These are phyloP conservation scores for Penicillium riverlandense DNA, from an alignment of 495 filamentous ascomycete genomes.

Conservation along the genomic window DNA sequence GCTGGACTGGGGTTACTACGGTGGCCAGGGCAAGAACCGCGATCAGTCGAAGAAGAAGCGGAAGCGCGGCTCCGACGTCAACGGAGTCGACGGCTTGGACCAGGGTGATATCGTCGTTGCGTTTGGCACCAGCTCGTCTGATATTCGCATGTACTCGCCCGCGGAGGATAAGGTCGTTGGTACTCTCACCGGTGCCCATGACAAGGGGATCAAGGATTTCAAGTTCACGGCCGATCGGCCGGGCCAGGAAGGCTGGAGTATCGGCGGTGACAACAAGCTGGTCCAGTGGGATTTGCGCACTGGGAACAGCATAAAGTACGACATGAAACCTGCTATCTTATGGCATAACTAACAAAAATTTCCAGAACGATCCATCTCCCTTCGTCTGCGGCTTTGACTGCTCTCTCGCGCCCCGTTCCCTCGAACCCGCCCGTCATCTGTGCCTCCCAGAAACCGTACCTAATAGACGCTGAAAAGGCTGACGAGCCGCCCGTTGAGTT, in stretches of 20 bases:
- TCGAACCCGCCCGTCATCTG: slow-evolving; percentile 43
- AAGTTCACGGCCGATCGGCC: slow-evolving; percentile 43
- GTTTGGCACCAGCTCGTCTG: slow-evolving; percentile 46
- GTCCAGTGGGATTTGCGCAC: slow-evolving; percentile 53
- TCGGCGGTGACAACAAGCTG: slow-evolving; percentile 52
- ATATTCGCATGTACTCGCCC: slow-evolving; percentile 49
- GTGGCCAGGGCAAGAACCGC: slow-evolving; percentile 23
- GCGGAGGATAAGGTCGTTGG: slow-evolving; percentile 44
- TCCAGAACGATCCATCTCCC: slow-evolving; percentile 43
- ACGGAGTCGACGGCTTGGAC: slow-evolving; percentile 31
- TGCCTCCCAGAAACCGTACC: slow-evolving; percentile 48
- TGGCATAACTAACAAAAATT: neutral
- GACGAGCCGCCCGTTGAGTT: slow-evolving; percentile 36
- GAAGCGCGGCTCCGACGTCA: slow-evolving; percentile 42
- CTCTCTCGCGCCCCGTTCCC: slow-evolving; percentile 34
- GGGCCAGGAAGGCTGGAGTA: slow-evolving; percentile 48
- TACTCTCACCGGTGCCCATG: slow-evolving; percentile 43
- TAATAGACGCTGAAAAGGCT: slow-evolving; percentile 39
- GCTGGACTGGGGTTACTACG: slow-evolving; percentile 51
- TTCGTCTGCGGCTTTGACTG: slow-evolving; percentile 29
- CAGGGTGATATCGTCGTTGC: slow-evolving; percentile 44
- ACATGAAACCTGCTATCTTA: too few relatives aligned
- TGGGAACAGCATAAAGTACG: slow-evolving; percentile 41
- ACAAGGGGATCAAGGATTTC: slow-evolving; percentile 49
- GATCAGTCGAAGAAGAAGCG: slow-evolving; percentile 50